These are phyloP conservation scores for Phyllosticta citriasiana DNA, from an alignment of 2,329 filamentous ascomycete genomes.

Conservation along the genomic window DNA sequence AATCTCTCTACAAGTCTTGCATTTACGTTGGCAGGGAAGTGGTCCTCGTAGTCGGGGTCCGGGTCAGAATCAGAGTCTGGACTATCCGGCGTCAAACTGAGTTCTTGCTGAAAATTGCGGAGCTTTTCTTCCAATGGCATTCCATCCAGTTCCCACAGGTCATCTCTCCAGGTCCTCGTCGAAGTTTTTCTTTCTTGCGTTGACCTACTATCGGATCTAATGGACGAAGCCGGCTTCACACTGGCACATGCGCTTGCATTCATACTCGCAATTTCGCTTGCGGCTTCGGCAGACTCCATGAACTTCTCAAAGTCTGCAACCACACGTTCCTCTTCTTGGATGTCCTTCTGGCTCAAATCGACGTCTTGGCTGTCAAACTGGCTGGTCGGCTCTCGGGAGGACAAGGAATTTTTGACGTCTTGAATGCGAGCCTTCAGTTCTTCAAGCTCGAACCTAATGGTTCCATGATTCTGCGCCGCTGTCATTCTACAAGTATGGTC, in stretches of 20 bases:
- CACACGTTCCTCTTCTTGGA: neutral
- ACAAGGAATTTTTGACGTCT: constrained; percentile 2
- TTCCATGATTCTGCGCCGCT: constrained; percentile 1
- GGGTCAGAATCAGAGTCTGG: constrained; percentile 2
- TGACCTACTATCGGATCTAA: neutral
- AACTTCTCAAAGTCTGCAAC: constrained; percentile 1
- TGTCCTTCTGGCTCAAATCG: neutral
- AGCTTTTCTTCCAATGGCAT: neutral
- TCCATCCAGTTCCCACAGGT: neutral
- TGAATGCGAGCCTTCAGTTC: neutral
- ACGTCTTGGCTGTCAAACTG: neutral
- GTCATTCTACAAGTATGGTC: neutral
- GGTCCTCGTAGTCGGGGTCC: constrained; percentile 3
- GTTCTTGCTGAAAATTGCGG: neutral
- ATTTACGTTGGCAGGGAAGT: constrained; percentile 2
- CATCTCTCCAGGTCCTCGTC: neutral
- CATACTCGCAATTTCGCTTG: neutral
- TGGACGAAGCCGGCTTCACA: neutral
- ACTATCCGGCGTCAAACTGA: neutral
- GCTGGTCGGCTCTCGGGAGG: neutral
- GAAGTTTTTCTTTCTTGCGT: neutral
- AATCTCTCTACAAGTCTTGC: constrained; percentile 2
- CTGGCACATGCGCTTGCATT: neutral
- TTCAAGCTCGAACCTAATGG: neutral
- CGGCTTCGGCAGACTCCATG: neutral